These are phyloP conservation scores for Mariannaea elegans DNA, from an alignment of 2,329 filamentous ascomycete species.

Conservation along the genomic window DNA sequence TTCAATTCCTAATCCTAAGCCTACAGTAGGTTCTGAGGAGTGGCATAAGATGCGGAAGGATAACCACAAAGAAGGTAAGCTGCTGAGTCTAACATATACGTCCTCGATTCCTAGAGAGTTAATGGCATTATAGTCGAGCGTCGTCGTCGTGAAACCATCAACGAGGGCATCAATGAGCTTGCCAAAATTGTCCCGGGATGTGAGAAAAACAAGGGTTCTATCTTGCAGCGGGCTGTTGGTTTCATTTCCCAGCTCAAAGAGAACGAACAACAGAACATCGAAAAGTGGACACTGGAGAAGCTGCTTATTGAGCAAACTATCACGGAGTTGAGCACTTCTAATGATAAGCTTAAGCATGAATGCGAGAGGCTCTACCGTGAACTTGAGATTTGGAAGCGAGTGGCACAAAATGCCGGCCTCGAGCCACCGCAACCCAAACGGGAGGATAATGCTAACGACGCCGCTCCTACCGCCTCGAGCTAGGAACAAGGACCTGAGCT, in stretches of 20 bases:
- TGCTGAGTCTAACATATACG: neutral
- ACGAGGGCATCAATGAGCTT: slow-evolving; percentile 97
- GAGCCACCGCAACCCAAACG: slow-evolving; percentile 50
- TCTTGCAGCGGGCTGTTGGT: slow-evolving; percentile 89
- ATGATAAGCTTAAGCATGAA: slow-evolving; percentile 86
- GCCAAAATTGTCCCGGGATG: slow-evolving; percentile 97
- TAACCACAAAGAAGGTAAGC: slow-evolving; percentile 96
- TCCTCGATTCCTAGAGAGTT: slow-evolving; percentile 14
- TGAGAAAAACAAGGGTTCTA: slow-evolving; percentile 99
- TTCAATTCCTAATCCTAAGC: slow-evolving; percentile 68
- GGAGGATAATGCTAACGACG: slow-evolving; percentile 42
- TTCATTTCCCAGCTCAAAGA: slow-evolving; percentile 96
- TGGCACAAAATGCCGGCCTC: slow-evolving; percentile 68
- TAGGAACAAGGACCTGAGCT: slow-evolving; percentile 37
- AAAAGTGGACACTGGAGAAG: slow-evolving; percentile 94
- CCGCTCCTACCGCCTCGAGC: slow-evolving; percentile 37
- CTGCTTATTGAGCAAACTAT: slow-evolving; percentile 89
- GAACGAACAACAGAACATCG: slow-evolving; percentile 92
- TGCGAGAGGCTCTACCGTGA: slow-evolving; percentile 81
- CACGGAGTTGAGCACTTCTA: slow-evolving; percentile 84
- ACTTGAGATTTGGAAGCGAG: slow-evolving; percentile 80
- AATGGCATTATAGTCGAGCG: slow-evolving; percentile 77
- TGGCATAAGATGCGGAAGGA: slow-evolving; percentile 98
- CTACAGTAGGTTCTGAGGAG: slow-evolving; percentile 92
- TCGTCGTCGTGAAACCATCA: slow-evolving; percentile 95